Evolutionary conservation across 2,329 filamentous ascomycete genomes (phyloP), one percentile per base, ranked within the genome.

Genomic region (Cryphonectria radicalis): DNA sequence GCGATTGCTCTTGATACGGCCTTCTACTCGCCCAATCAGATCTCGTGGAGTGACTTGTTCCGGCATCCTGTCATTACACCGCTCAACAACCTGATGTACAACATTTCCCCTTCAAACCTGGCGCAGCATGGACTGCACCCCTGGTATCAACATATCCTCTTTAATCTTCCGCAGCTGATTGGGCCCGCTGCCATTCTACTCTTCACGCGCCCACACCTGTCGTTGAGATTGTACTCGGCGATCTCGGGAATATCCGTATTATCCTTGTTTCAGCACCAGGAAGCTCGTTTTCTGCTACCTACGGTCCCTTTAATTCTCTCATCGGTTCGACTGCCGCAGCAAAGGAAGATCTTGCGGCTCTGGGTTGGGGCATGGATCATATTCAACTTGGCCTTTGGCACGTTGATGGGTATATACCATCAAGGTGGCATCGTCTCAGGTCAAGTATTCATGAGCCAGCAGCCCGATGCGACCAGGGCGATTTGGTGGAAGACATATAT

Each of bases 401-500:
- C 91, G 0, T 79, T 95, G 63, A 94, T 95, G 91, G 93, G 93
- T n/a, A 83, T 89, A 4, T 95, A 93, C 77, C 93, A 95, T 79
- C 93, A 95, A 81, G 93, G 91, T 40, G 93, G 93, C 60, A 88
- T 95, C 37, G 86, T 95, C 1, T 91, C 92, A 0, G 90, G 89
- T 8, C 93, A 95, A 77, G 89, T 92, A 0, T 93, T 93, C 78
- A 85, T 95, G 77, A 92, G 90, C 77, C 88, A 88, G 69, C 90
- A 92, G 74, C 85, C 88, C 5, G 90, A 92, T 74, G 89, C 92
- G 11, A 90, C 89, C 1, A 86, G 91, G 46, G 91, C 91, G 4
- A 85, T 93, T 66, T 95, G 93, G 93, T 95, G 93, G 93, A 95
- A 94, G 79, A 95, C 93, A 0, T 95, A 95, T 78, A 92, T 90